Conservation (phyloP, 2,329 filamentous ascomycete species). For the Fusarium devonianum region DNA sequence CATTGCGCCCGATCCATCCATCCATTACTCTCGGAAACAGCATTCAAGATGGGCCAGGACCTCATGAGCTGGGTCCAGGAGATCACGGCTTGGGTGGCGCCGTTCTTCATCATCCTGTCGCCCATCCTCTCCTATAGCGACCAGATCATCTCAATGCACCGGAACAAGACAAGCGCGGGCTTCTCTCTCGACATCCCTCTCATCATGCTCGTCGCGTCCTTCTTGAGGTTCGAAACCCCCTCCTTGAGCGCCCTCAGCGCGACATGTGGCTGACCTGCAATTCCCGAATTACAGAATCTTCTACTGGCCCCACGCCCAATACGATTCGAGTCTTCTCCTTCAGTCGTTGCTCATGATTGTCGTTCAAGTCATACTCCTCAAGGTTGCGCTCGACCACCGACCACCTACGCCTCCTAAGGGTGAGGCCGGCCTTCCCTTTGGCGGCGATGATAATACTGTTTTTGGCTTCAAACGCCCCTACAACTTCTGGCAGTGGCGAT, state of each 20-base stretch:
- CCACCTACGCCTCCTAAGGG: slow-evolving; percentile 66
- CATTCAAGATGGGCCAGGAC: slow-evolving; percentile 17
- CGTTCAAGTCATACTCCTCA: slow-evolving; percentile 69
- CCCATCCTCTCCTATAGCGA: slow-evolving; percentile 71
- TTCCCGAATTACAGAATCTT: slow-evolving; percentile 61
- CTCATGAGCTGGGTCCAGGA: slow-evolving; percentile 37
- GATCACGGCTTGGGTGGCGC: slow-evolving; percentile 63
- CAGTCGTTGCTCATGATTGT: slow-evolving; percentile 72
- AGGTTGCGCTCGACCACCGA: slow-evolving; percentile 73
- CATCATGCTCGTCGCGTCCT: slow-evolving; percentile 74
- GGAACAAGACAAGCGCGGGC: slow-evolving; percentile 68
- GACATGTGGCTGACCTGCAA: slow-evolving; percentile 29
- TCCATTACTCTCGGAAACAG: slow-evolving; percentile 1
- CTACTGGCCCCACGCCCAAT: slow-evolving; percentile 72
- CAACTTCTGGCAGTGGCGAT: slow-evolving; percentile 84
- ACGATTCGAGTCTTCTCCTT: slow-evolving; percentile 68
- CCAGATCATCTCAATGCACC: slow-evolving; percentile 71
- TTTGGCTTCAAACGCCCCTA: slow-evolving; percentile 66
- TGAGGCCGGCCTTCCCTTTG: slow-evolving; percentile 68
- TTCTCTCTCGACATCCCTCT: slow-evolving; percentile 76
- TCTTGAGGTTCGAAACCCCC: slow-evolving; percentile 61
- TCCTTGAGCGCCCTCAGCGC: not conserved
- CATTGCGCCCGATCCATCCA: slow-evolving; percentile 1
- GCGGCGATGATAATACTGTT: slow-evolving; percentile 53
- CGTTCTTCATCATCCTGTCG: slow-evolving; percentile 68